phyloP scores from a whole-genome alignment of 2,329 filamentous ascomycete genomes.

The Hypoxylon rubiginosum region DNA sequence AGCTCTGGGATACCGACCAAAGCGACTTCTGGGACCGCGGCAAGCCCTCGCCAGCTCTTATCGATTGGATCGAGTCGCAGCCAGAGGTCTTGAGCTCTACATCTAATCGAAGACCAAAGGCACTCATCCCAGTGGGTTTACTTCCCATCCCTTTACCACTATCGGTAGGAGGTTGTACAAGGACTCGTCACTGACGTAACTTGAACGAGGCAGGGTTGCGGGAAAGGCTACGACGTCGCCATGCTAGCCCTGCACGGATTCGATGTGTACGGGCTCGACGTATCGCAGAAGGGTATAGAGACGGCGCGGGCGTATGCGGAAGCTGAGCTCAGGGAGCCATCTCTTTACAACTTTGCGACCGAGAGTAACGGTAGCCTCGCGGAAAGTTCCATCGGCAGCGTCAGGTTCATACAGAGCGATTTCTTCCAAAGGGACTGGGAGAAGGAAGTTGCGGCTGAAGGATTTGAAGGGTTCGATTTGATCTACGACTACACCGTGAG shows the following conservation, averaged over 20 bases:
- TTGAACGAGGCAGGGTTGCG: conserved; percentile 16
- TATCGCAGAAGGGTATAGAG: conserved; percentile 19
- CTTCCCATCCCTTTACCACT: too few relatives aligned
- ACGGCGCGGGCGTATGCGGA: conserved; percentile 14
- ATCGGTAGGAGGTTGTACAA: background rate
- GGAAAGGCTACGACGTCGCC: conserved; percentile 29
- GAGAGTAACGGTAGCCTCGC: too few relatives aligned
- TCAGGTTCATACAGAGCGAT: conserved; percentile 22
- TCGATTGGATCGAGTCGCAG: conserved; percentile 29
- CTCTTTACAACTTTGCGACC: conserved; percentile 19
- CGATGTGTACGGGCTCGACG: conserved; percentile 25
- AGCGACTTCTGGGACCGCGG: conserved; percentile 24
- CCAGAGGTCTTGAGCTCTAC: conserved; percentile 10
- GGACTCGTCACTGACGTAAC: background rate
- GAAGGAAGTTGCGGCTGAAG: background rate
- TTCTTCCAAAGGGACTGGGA: conserved; percentile 30
- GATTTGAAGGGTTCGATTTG: conserved; percentile 26
- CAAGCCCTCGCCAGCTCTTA: conserved; percentile 25
- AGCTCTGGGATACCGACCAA: conserved; percentile 21
- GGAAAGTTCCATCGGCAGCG: background rate
- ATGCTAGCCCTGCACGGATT: conserved; percentile 33
- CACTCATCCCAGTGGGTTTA: conserved; percentile 27
- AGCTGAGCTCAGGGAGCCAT: conserved; percentile 19
- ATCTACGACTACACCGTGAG: conserved; percentile 33
- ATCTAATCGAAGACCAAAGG: conserved; percentile 3